These are phyloP conservation scores for Suhomyces canberraensis DNA, from an alignment of 805 yeast genomes.

Conservation along the genomic window DNA sequence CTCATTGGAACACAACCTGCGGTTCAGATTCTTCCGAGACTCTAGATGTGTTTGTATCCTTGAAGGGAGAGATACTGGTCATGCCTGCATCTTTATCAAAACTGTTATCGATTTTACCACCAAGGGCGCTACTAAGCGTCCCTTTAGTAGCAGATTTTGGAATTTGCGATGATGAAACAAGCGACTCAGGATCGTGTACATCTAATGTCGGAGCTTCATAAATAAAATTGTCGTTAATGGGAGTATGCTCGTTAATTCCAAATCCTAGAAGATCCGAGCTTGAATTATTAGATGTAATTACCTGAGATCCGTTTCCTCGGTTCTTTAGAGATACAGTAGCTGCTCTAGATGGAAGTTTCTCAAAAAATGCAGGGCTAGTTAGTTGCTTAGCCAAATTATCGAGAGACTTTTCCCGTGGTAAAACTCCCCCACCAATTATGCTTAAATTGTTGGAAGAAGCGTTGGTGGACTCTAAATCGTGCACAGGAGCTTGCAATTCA, in stretches of 20 bases:
- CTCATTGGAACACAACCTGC: constrained; percentile 16
- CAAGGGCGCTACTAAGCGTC: constrained; percentile 2
- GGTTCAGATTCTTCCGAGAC: constrained; percentile 8
- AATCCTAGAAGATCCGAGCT: constrained; percentile 22
- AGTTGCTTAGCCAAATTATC: constrained; percentile 41
- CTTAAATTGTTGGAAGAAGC: constrained; percentile 4
- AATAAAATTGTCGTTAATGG: constrained; percentile 33
- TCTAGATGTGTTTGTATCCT: not conserved
- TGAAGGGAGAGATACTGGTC: constrained; percentile 10
- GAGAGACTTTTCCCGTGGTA: constrained; percentile 16
- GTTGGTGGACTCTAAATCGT: constrained; percentile 5
- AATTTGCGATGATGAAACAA: not conserved
- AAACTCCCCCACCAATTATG: not conserved
- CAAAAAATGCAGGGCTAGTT: constrained; percentile 32
- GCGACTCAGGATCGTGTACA: constrained; percentile 2
- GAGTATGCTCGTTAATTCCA: constrained; percentile 16
- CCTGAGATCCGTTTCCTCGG: constrained; percentile 4
- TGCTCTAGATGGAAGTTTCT: constrained; percentile 36
- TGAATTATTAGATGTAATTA: constrained; percentile 19
- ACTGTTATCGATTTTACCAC: constrained; percentile 19
- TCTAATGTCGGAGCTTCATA: constrained; percentile 15
- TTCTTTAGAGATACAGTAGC: constrained; percentile 21
- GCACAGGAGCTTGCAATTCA: not conserved
- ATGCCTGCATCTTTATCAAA: constrained; percentile 15
- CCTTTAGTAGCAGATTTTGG: not conserved